A percentile compares a stretch with the other conserved stretches of the same genome.
phyloP scores from a whole-genome alignment of 2,329 filamentous ascomycete species.

The Drechslerella stenobrocha region DNA sequence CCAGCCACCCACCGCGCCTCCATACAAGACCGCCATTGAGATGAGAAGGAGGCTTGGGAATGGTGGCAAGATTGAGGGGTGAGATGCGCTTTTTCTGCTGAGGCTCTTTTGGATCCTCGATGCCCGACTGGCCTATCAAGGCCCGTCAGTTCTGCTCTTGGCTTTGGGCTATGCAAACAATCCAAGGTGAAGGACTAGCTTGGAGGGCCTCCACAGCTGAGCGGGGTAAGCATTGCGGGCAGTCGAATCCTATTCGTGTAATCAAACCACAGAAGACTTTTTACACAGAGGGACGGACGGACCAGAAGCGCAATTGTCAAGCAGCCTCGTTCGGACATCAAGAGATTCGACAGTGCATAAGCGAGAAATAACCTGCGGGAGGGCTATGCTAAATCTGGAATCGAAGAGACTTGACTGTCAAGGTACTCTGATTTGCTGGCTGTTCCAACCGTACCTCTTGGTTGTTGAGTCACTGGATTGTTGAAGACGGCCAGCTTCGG shows the following conservation, averaged over 20 bases:
- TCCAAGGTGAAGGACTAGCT: conserved; percentile 13
- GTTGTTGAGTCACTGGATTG: conserved; percentile 1
- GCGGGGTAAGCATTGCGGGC: conserved; percentile 7
- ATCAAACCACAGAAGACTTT: conserved; percentile 22
- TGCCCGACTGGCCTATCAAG: conserved; percentile 19
- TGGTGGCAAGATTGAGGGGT: conserved; percentile 42
- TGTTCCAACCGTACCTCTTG: neutral
- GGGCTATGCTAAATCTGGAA: conserved; percentile 48
- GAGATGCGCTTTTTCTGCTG: conserved; percentile 12
- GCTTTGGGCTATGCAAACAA: neutral
- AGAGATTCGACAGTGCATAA: conserved; percentile 47
- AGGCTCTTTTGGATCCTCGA: neutral
- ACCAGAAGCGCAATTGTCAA: conserved; percentile 43
- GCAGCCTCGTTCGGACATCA: conserved; percentile 33
- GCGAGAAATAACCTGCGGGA: conserved; percentile 47
- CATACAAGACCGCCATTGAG: conserved; percentile 89
- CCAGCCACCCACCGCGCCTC: conserved; percentile 92
- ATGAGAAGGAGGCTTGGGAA: conserved; percentile 62
- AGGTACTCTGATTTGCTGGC: conserved; percentile 3
- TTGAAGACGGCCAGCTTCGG: neutral
- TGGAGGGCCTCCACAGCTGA: conserved; percentile 2
- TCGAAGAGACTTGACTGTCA: conserved; percentile 13
- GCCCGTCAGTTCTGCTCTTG: too few species aligned
- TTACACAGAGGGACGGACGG: conserved; percentile 7
- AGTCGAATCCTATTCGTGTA: conserved; percentile 41